These are phyloP conservation scores for Chloris gayana DNA, from an alignment of 176 grass and related monocot species.

Conservation along the genomic window DNA sequence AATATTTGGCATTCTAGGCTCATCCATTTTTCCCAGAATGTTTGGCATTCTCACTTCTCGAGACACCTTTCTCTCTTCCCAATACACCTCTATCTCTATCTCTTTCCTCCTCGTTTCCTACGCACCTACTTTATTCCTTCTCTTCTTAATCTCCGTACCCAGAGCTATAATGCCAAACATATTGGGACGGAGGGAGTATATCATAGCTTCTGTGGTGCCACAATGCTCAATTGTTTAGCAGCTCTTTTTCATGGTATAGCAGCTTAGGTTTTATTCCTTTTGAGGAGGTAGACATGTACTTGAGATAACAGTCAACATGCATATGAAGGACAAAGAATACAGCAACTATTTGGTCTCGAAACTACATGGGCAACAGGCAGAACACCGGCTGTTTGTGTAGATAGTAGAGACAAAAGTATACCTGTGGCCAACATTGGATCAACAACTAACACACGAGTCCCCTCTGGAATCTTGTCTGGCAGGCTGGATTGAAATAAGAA, in stretches of 20 bases:
- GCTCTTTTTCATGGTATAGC: constrained; percentile 4
- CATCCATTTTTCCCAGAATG: no score
- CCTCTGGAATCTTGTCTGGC: constrained; percentile 82
- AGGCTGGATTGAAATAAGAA: constrained; percentile 62
- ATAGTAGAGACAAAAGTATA: constrained; percentile 41
- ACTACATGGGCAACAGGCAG: not conserved
- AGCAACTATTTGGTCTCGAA: not conserved
- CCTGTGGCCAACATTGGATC: constrained; percentile 97
- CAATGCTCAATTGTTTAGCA: constrained; percentile 7
- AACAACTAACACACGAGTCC: constrained; percentile 75
- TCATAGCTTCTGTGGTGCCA: constrained; percentile 12
- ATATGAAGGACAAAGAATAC: not conserved
- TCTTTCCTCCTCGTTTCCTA: no score
- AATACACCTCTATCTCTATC: no score
- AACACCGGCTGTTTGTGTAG: constrained; percentile 22
- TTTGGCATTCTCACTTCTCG: no score
- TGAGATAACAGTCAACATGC: constrained; percentile 20
- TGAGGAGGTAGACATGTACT: not conserved
- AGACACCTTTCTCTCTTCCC: no score
- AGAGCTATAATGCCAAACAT: no score
- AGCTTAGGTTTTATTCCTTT: not conserved
- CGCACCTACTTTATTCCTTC: no score
- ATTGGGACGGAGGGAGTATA: no score
- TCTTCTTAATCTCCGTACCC: no score
- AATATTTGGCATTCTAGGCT: no score